Base-by-base conservation (phyloP, 2,329 filamentous ascomycete species). In the Penicillium hesseltinei region DNA sequence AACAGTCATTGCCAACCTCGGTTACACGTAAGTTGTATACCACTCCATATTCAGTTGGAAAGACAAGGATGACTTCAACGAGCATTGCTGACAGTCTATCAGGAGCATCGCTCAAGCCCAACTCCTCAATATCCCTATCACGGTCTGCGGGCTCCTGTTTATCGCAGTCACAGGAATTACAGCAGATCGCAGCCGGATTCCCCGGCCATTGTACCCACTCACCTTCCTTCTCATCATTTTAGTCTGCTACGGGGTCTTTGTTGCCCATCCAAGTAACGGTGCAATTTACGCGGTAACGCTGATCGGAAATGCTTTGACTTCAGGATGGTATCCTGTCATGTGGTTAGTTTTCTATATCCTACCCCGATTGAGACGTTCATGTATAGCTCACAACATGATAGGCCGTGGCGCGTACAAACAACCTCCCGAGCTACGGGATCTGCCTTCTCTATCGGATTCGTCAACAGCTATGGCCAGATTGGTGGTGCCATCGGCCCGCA, bases 361-460 rank as follows among this genome's bases (percentile, higher is more conserved):
- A 1, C n/a, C 10, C 29, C 17, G 2, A 17, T 31, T 8, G 1
- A 5, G 4, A 4, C 4, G 3, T 42, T 23, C 13, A 21, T 35
- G 6, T 13, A 54, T 33, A 36, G 9, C 50, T 59, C 7, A 57
- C 25, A 25, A 39, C 13, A 6, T 15, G 2, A 47, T 39, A 55
- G 62, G 80, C 79, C 80, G 11, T 81, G 80, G 80, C 75, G 80
- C 4, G 78, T 80, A 0, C 79, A 80, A 66, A 80, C 78, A 2
- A 81, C 75, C 0, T 72, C 69, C 44, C 62, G 77, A 3, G 76
- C 80, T 1, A 82, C 80, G 0, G 80, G 79, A 0, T 80, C 80
- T 0, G 80, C 80, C 1, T 82, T 82, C 63, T 74, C 77, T 2
- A 80, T 82, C 53, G 79, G 75, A 0, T 82, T 81, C 52, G 78